phyloP scores from a whole-genome alignment of 768 basidiomycete species.

The Mycena maculata region DNA sequence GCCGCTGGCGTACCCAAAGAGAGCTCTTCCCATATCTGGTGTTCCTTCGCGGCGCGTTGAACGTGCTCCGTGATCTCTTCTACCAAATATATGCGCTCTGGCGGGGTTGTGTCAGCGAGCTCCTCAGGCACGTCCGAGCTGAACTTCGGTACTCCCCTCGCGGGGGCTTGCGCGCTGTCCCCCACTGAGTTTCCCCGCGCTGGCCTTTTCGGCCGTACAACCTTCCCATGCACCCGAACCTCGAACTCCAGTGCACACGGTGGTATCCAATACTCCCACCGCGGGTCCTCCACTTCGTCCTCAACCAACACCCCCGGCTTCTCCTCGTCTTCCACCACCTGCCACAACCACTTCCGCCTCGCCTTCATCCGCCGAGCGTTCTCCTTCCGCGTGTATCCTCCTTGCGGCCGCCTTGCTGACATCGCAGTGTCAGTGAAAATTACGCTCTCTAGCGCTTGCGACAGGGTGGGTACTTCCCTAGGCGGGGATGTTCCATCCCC shows the following conservation, averaged over 20 bases:
- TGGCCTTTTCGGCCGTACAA: conserved; percentile 12
- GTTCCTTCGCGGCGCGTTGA: not conserved
- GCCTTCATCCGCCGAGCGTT: not conserved
- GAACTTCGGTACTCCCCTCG: conserved; percentile 25
- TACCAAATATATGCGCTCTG: not conserved
- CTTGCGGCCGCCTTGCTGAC: not conserved
- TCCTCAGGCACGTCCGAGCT: conserved; percentile 40
- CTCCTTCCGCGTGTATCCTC: conserved; percentile 10
- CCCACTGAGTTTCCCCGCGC: conserved; percentile 16
- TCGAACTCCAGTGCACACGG: not conserved
- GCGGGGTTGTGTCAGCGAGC: conserved; percentile 24
- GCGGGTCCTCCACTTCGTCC: not conserved
- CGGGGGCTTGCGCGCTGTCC: conserved; percentile 8
- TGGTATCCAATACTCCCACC: conserved; percentile 1
- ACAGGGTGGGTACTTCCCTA: conserved; percentile 25
- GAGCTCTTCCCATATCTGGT: not conserved
- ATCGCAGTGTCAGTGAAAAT: conserved; percentile 4
- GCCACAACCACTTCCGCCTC: not conserved
- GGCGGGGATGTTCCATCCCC: conserved; percentile 22
- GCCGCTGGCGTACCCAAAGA: not conserved
- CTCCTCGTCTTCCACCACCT: not conserved
- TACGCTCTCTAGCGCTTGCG: not conserved
- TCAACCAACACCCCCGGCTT: not conserved
- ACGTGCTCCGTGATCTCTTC: conserved; percentile 1
- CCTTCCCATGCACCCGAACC: conserved; percentile 10